phyloP scores from a whole-genome alignment of 2,329 filamentous ascomycete genomes.

The Xylariaceae sp. region DNA sequence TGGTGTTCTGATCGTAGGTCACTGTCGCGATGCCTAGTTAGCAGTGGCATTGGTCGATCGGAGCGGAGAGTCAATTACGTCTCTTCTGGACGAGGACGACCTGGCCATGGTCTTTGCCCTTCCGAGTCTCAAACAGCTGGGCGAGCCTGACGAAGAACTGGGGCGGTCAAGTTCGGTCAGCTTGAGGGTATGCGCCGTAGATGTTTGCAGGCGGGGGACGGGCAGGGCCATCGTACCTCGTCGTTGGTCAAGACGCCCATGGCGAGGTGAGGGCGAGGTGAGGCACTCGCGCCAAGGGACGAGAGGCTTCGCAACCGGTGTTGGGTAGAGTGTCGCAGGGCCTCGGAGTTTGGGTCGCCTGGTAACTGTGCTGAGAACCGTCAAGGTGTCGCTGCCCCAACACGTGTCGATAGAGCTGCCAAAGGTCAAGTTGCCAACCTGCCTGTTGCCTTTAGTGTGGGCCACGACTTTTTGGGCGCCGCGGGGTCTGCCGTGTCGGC shows the following conservation, averaged over 20 bases:
- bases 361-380: too few relatives aligned
- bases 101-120: constrained; percentile 68
- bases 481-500: too few relatives aligned
- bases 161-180: background rate
- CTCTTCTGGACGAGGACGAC: constrained; percentile 76
- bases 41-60: background rate
- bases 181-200: background rate
- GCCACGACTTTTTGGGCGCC: too few relatives aligned
- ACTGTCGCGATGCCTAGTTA: constrained; percentile 32
- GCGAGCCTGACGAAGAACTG: constrained; percentile 73
- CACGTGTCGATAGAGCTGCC: too few relatives aligned
- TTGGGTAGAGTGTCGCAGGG: background rate
- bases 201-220: constrained; percentile 7
- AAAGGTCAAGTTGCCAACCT: too few relatives aligned
- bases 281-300: background rate
- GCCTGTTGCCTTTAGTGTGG: too few relatives aligned
- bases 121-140: constrained; percentile 65
- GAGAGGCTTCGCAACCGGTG: background rate
- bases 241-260: constrained; percentile 58
- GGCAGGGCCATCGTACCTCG: constrained; percentile 43
- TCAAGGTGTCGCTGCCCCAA: too few relatives aligned
- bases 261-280: constrained; percentile 15
- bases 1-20: constrained; percentile 39
- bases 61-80: constrained; percentile 41
- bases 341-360: background rate